These are phyloP conservation scores for Stephanodiscus triporus DNA, from an alignment of 108 stramenopile genomes.

Conservation along the genomic window DNA sequence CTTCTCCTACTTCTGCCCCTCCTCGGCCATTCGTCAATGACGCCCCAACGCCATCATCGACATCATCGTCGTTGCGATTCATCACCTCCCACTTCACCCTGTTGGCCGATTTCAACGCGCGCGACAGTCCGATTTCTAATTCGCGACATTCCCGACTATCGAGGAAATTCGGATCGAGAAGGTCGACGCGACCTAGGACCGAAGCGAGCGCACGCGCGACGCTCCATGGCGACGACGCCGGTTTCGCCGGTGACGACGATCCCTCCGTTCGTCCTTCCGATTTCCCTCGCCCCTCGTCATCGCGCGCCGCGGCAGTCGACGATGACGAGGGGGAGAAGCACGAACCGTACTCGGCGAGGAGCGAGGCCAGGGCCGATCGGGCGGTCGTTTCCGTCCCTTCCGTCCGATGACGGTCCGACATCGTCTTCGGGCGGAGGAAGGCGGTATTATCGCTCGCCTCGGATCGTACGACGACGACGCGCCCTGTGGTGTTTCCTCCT, in stretches of 20 bases:
- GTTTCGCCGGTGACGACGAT: background rate
- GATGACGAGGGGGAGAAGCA: background rate
- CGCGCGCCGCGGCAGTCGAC: background rate
- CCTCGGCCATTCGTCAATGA: no score
- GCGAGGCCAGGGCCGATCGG: slow-evolving; percentile 2
- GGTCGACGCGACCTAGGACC: background rate
- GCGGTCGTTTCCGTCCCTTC: background rate
- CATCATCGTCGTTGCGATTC: slow-evolving; percentile 5
- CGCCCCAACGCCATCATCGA: background rate
- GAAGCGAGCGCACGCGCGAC: background rate
- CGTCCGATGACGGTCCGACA: no score
- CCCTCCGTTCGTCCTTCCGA: background rate
- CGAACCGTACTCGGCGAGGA: slow-evolving; percentile 16
- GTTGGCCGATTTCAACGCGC: background rate
- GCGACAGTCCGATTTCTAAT: background rate
- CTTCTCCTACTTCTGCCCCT: no score
- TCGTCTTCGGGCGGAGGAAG: no score
- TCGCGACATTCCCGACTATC: background rate
- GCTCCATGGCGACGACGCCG: background rate
- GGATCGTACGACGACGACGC: no score
- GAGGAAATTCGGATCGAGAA: background rate
- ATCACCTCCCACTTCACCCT: slow-evolving; percentile 17
- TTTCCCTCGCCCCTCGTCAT: slow-evolving; percentile 4
- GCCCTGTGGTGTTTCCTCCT: no score
- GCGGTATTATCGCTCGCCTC: no score